These are phyloP conservation scores for Plasmodium yoelii DNA, from an alignment of 169 alveolate species.

Conservation along the genomic window DNA sequence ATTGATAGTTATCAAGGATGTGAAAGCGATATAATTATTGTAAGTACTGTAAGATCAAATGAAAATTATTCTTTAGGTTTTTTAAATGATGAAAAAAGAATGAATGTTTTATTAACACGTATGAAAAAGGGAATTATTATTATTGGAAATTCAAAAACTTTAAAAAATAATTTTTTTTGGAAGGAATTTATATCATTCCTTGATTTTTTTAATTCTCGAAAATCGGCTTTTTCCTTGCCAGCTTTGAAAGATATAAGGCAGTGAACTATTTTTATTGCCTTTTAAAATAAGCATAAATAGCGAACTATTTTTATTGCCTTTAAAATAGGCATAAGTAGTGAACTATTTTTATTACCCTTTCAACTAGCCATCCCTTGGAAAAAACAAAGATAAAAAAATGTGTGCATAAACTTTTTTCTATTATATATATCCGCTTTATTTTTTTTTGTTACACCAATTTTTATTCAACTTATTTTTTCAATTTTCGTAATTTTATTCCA, in stretches of 20 bases:
- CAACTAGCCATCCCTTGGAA: no score
- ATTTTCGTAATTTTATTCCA: no score
- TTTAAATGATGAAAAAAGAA: constrained; percentile 67
- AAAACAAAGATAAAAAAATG: no score
- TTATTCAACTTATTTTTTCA: no score
- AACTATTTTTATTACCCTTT: no score
- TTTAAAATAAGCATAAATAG: no score
- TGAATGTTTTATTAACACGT: constrained; percentile 66
- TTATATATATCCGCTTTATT: no score
- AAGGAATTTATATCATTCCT: constrained; percentile 65
- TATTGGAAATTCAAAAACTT: constrained; percentile 68
- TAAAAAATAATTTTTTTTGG: constrained; percentile 62
- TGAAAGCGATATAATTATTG: constrained; percentile 57
- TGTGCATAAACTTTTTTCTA: no score
- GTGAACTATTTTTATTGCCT: no score
- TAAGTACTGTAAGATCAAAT: constrained; percentile 72
- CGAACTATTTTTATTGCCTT: no score
- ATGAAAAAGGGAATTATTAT: constrained; percentile 69
- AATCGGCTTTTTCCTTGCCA: constrained; percentile 43
- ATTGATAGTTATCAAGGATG: constrained; percentile 76
- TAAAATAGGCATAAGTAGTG: neutral
- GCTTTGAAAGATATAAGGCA: neutral
- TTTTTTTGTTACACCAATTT: no score
- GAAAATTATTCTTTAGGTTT: constrained; percentile 51
- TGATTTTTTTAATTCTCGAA: constrained; percentile 64